phyloP scores from a whole-genome alignment of 2,329 filamentous ascomycete genomes.

The Cryphonectria carpinicola region DNA sequence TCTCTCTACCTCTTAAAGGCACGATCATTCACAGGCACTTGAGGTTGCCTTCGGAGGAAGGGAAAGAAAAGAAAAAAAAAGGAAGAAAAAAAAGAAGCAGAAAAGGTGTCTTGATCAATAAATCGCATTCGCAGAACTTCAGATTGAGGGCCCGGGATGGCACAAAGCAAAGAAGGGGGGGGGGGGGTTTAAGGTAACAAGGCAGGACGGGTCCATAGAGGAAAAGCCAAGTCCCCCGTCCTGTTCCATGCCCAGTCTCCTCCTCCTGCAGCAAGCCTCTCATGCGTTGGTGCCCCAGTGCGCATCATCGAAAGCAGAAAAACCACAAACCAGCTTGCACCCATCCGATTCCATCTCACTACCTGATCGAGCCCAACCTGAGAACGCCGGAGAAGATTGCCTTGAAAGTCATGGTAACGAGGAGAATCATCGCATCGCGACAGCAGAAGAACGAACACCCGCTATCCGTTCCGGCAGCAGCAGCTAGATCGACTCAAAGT shows the following conservation, averaged over 20 bases:
- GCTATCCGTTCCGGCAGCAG: slow-evolving; percentile 4
- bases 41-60: background rate
- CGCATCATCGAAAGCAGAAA: slow-evolving; percentile 7
- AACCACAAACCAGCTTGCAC: slow-evolving; percentile 18
- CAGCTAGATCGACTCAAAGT: slow-evolving; percentile 40
- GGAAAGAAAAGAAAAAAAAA: background rate
- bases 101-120: background rate
- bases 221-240: background rate
- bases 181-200: background rate
- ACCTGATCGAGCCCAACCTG: slow-evolving; percentile 24
- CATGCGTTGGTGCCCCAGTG: background rate
- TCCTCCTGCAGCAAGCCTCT: slow-evolving; percentile 4
- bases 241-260: slow-evolving; percentile 6
- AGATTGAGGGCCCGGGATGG: slow-evolving; percentile 5
- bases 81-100: background rate
- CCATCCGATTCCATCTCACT: slow-evolving; percentile 20
- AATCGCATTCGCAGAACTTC: slow-evolving; percentile 18
- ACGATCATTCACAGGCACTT: background rate
- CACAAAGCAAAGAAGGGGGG: background rate
- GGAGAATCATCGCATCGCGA: slow-evolving; percentile 22
- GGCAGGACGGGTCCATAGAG: background rate
- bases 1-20: no score
- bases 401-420: slow-evolving; percentile 28
- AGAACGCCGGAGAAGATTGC: slow-evolving; percentile 28
- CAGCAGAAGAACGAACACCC: slow-evolving; percentile 12